Conservation (phyloP, 2,329 filamentous ascomycete species). For the Fusarium sp. region DNA sequence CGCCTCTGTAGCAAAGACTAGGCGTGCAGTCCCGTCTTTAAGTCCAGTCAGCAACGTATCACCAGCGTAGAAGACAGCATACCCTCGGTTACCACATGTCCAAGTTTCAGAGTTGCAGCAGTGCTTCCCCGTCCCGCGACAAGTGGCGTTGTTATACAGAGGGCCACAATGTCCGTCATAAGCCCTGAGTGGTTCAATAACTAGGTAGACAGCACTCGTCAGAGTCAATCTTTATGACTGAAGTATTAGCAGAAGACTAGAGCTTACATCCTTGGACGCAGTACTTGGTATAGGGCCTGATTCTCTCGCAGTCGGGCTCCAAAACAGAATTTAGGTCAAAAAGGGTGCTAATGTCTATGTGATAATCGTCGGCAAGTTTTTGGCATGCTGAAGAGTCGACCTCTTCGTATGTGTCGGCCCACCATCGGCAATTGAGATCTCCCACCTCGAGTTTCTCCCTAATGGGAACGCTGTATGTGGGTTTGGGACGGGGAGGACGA, state of each 20-base stretch:
- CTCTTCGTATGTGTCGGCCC: background rate
- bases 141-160: background rate
- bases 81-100: slow-evolving; percentile 3
- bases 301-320: background rate
- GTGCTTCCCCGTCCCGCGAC: background rate
- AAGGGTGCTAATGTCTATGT: background rate
- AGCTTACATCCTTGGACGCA: background rate
- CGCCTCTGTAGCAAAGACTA: background rate
- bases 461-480: background rate
- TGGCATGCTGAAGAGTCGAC: background rate
- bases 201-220: background rate
- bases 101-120: slow-evolving; percentile 7
- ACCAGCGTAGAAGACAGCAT: background rate
- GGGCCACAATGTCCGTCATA: background rate
- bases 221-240: background rate
- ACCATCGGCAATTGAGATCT: background rate
- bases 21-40: slow-evolving; percentile 4
- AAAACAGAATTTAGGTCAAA: background rate
- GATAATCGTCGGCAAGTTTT: background rate
- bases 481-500: background rate
- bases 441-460: background rate
- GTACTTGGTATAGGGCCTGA: background rate
- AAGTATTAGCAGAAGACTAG: background rate
- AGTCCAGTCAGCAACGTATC: background rate
- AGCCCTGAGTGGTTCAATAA: background rate